phyloP scores from a whole-genome alignment of 2,329 filamentous ascomycete genomes.

The Neonectria hederae region DNA sequence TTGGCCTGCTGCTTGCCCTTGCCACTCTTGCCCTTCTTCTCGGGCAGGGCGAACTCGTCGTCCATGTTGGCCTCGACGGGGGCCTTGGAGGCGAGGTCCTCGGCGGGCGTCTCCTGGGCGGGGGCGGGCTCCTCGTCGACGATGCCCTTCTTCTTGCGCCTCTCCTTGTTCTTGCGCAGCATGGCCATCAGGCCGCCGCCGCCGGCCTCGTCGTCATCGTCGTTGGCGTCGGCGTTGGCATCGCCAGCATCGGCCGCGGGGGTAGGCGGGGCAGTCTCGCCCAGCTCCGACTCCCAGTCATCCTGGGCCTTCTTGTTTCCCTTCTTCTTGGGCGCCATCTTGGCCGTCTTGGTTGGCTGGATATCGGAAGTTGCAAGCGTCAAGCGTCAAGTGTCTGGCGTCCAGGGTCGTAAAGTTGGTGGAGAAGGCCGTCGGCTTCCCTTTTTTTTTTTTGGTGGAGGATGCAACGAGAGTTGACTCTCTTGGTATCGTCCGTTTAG shows the following conservation, averaged over 20 bases:
- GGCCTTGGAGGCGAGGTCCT: constrained; percentile 70
- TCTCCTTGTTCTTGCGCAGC: constrained; percentile 82
- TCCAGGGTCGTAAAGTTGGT: constrained; percentile 32
- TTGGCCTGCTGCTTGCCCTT: constrained; percentile 53
- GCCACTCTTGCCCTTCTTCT: constrained; percentile 76
- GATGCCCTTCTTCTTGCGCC: constrained; percentile 88
- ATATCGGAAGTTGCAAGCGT: constrained; percentile 26
- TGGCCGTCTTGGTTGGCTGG: constrained; percentile 43
- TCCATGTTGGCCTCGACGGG: constrained; percentile 84
- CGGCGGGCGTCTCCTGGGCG: constrained; percentile 69
- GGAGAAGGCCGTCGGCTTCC: constrained; percentile 31
- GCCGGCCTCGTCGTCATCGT: constrained; percentile 62
- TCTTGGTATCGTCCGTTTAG: constrained; percentile 20
- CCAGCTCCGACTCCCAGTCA: constrained; percentile 94
- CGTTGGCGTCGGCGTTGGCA: constrained; percentile 58
- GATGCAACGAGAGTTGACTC: constrained; percentile 6
- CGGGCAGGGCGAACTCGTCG: constrained; percentile 85
- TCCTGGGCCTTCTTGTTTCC: constrained; percentile 82
- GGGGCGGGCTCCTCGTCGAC: constrained; percentile 64
- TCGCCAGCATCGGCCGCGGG: constrained; percentile 57
- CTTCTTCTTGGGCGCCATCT: constrained; percentile 96
- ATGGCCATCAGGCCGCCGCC: constrained; percentile 80
- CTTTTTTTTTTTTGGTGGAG: constrained; percentile 1
- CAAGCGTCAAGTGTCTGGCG: constrained; percentile 19
- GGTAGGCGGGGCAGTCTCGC: constrained; percentile 75